These are phyloP conservation scores for Verticillium longisporum DNA, from an alignment of 2,329 filamentous ascomycete genomes.

Conservation along the genomic window DNA sequence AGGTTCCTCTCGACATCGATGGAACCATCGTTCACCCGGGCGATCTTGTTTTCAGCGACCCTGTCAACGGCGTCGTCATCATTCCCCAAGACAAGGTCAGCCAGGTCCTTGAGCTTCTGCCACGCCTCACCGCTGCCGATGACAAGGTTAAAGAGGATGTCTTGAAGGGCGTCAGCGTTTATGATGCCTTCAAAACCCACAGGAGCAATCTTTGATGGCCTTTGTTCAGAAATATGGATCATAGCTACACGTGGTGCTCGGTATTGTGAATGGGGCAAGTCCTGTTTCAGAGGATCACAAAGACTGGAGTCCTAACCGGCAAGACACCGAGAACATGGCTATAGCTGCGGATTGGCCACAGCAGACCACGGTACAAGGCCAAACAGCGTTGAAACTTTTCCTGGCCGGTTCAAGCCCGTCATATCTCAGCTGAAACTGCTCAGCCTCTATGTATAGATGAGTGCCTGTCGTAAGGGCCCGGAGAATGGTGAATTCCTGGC, in stretches of 20 bases:
- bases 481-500: background rate
- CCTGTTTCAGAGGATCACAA: too few relatives aligned
- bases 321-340: too few relatives aligned
- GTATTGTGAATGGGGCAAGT: background rate
- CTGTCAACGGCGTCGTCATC: constrained; percentile 61
- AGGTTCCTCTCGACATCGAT: constrained; percentile 35
- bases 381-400: too few relatives aligned
- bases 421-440: too few relatives aligned
- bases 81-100: constrained; percentile 56
- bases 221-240: background rate
- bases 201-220: constrained; percentile 25
- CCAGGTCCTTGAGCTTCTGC: constrained; percentile 54
- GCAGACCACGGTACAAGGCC: too few relatives aligned
- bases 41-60: constrained; percentile 65
- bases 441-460: too few relatives aligned
- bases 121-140: constrained; percentile 42
- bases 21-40: constrained; percentile 40
- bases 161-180: constrained; percentile 51
- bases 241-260: background rate
- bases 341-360: too few relatives aligned
- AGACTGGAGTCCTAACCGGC: too few relatives aligned
- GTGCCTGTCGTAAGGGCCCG: too few relatives aligned
- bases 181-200: constrained; percentile 59
- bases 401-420: too few relatives aligned
- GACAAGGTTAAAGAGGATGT: constrained; percentile 60